Conservation (phyloP, 495 filamentous ascomycete species). For the Xylaria cubensis region DNA sequence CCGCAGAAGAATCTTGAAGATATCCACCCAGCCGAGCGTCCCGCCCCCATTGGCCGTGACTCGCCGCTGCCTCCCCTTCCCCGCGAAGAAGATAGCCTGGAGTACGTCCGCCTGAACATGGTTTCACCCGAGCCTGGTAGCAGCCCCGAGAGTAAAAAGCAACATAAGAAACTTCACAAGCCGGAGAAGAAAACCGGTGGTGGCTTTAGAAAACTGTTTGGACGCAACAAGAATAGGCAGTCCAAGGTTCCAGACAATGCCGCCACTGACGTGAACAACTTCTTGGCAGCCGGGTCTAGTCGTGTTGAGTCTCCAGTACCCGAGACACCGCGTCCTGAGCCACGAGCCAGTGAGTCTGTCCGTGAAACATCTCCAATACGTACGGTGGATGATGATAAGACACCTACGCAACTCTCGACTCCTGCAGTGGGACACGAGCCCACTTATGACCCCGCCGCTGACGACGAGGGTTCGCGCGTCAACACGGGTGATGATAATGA, state of each 20-base stretch:
- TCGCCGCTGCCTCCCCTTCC: conserved; percentile 49
- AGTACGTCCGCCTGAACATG: conserved; percentile 50
- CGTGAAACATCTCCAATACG: conserved; percentile 34
- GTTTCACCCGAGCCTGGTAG: conserved; percentile 51
- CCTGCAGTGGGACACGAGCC: conserved; percentile 35
- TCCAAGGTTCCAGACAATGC: conserved; percentile 59
- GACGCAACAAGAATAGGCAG: conserved; percentile 62
- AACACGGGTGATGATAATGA: conserved; percentile 69
- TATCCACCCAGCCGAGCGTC: conserved; percentile 47
- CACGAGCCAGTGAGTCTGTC: conserved; percentile 39
- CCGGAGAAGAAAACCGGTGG: conserved; percentile 56
- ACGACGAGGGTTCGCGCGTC: conserved; percentile 65
- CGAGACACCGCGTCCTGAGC: conserved; percentile 31
- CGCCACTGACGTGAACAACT: conserved; percentile 47
- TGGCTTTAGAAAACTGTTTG: conserved; percentile 69
- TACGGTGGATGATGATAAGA: conserved; percentile 42
- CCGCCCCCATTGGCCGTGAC: conserved; percentile 37
- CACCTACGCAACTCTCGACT: conserved; percentile 37
- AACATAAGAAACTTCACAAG: conserved; percentile 61
- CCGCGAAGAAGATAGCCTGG: conserved; percentile 46
- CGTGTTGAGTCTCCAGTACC: conserved; percentile 35
- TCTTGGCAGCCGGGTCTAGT: conserved; percentile 34
- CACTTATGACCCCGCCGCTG: conserved; percentile 58
- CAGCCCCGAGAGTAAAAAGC: conserved; percentile 55
- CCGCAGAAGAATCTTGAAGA: conserved; percentile 45